phyloP scores from a whole-genome alignment of 805 yeast genomes.

The Kuraishia capsulata region DNA sequence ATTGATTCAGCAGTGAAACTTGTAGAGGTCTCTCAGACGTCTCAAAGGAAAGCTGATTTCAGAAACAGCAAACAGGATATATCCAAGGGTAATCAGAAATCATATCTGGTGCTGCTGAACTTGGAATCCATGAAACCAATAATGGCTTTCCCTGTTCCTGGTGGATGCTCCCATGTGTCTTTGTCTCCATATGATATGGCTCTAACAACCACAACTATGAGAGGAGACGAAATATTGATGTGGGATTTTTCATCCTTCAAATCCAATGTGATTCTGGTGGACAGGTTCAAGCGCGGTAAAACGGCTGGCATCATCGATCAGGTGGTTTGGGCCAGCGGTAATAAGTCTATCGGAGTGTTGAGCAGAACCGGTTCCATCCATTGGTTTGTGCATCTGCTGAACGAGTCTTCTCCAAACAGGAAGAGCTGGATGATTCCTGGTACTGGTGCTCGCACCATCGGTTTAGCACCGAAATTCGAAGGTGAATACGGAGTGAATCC shows the following conservation, averaged over 20 bases:
- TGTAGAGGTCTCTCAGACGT: slow-evolving; percentile 37
- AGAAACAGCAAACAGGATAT: too few species aligned
- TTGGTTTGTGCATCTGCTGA: too few species aligned
- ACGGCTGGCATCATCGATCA: slow-evolving; percentile 45
- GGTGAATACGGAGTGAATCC: too few species aligned
- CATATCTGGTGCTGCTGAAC: slow-evolving; percentile 37
- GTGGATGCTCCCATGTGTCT: slow-evolving; percentile 51
- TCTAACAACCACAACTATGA: slow-evolving; percentile 39
- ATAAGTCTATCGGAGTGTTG: slow-evolving; percentile 36
- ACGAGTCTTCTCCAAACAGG: slow-evolving; percentile 20
- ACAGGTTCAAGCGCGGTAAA: slow-evolving; percentile 53
- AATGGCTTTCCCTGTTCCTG: slow-evolving; percentile 45
- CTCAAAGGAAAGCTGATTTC: slow-evolving; percentile 32
- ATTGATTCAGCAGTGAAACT: slow-evolving; percentile 40
- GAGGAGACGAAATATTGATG: slow-evolving; percentile 56
- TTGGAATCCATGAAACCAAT: slow-evolving; percentile 28
- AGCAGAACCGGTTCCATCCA: slow-evolving; percentile 56
- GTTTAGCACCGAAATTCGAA: too few species aligned
- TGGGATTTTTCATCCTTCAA: slow-evolving; percentile 54
- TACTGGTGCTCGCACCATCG: slow-evolving; percentile 6
- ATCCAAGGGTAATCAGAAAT: too few species aligned
- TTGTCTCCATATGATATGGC: slow-evolving; percentile 54
- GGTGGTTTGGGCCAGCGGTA: slow-evolving; percentile 43
- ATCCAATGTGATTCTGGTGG: slow-evolving; percentile 47
- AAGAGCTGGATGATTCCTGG: slow-evolving; percentile 39